Conservation (phyloP, 176 grass and related monocot species). For the Metroxylon sagu region DNA sequence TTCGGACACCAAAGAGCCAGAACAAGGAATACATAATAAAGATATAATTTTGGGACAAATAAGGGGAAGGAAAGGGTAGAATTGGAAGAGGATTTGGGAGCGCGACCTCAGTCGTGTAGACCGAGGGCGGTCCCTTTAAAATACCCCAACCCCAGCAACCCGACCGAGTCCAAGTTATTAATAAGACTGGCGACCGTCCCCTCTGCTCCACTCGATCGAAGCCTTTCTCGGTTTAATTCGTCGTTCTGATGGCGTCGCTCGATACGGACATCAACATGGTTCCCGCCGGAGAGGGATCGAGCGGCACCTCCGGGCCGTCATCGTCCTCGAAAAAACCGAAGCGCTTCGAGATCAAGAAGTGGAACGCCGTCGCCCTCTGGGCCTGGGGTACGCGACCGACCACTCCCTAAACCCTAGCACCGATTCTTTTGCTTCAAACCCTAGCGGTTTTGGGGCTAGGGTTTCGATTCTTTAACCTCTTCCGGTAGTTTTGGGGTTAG, state of each 20-base stretch:
- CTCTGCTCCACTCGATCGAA: constrained; percentile 16
- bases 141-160: too few relatives aligned
- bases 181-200: background rate
- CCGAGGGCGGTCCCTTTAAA: too few relatives aligned
- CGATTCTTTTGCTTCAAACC: background rate
- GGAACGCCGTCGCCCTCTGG: constrained; percentile 98
- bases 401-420: background rate
- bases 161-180: too few relatives aligned
- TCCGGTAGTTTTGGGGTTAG: background rate
- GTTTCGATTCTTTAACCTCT: background rate
- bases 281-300: constrained; percentile 40
- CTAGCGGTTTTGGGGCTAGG: background rate
- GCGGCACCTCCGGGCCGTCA: constrained; percentile 24
- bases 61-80: too few relatives aligned
- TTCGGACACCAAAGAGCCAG: too few relatives aligned
- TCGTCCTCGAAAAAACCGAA: constrained; percentile 49
- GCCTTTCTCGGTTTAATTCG: too few relatives aligned
- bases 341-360: constrained; percentile 98
- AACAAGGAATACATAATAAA: too few relatives aligned
- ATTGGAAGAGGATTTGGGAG: too few relatives aligned
- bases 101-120: too few relatives aligned
- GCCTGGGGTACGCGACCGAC: constrained; percentile 64
- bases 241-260: constrained; percentile 54
- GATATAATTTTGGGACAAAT: too few relatives aligned
- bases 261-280: constrained; percentile 67